Conservation (phyloP, 345 rosid genomes). For the Gossypium mustelinum region DNA sequence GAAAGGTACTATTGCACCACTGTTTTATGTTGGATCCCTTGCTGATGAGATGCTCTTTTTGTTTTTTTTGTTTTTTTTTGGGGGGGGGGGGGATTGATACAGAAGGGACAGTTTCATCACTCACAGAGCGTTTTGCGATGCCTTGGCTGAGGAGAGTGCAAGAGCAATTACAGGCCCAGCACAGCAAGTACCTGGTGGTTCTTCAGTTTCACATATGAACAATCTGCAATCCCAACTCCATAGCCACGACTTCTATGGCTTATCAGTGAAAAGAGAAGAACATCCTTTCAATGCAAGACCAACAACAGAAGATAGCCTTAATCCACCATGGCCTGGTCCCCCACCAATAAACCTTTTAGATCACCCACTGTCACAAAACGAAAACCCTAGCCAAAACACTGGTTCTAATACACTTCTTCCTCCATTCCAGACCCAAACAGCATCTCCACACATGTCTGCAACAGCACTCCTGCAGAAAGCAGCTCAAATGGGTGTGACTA, state of each 20-base stretch:
- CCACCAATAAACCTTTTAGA: constrained; percentile 10
- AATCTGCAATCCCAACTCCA: constrained; percentile 20
- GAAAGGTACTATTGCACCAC: not conserved
- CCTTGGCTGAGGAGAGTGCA: constrained; percentile 45
- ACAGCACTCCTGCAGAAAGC: constrained; percentile 86
- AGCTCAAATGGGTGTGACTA: constrained; percentile 76
- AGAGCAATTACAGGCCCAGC: constrained; percentile 27
- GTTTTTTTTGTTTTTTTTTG: constrained; percentile 25
- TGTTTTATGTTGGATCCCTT: constrained; percentile 4
- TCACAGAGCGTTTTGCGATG: constrained; percentile 63
- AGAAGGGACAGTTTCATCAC: constrained; percentile 72
- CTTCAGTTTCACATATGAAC: constrained; percentile 19
- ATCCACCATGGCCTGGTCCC: constrained; percentile 26
- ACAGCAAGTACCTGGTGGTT: constrained; percentile 12
- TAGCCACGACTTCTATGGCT: constrained; percentile 10
- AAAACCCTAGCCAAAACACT: constrained; percentile 34
- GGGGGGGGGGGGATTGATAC: not conserved
- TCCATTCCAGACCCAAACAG: constrained; percentile 14
- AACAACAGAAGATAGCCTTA: constrained; percentile 5
- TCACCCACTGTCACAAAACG: constrained; percentile 10
- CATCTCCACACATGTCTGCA: constrained; percentile 60
- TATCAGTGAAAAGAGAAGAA: constrained; percentile 39
- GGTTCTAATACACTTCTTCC: constrained; percentile 19
- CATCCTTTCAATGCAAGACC: constrained; percentile 24
- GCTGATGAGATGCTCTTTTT: constrained; percentile 27